phyloP scores from a whole-genome alignment of 257 asterid genomes.

The Cinchona pubescens region DNA sequence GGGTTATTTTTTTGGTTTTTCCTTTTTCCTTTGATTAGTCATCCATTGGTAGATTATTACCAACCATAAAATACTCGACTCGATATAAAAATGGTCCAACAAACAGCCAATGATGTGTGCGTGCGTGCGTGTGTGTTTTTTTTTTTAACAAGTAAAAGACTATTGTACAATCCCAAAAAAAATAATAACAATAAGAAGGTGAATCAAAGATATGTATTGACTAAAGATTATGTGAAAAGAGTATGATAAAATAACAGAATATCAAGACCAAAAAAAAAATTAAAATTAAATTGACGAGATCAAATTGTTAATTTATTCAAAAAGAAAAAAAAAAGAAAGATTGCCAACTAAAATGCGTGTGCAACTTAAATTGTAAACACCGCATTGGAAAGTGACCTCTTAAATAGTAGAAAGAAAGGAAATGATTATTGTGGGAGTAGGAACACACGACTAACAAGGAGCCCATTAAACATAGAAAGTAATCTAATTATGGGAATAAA shows the following conservation, averaged over 20 bases:
- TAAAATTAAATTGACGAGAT: neutral
- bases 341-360: constrained; percentile 13
- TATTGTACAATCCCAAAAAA: too few species aligned
- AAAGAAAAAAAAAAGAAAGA: neutral
- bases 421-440: neutral
- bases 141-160: neutral
- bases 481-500: constrained; percentile 4
- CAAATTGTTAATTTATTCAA: neutral
- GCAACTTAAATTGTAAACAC: neutral
- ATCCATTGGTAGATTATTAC: too few species aligned
- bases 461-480: constrained; percentile 3
- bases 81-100: neutral
- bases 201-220: neutral
- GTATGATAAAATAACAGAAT: neutral
- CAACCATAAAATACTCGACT: neutral
- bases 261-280: neutral
- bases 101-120: too few species aligned
- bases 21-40: neutral
- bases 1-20: neutral
- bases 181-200: neutral
- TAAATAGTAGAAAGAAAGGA: neutral
- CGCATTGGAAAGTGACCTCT: constrained; percentile 8
- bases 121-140: too few species aligned
- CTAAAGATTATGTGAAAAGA: neutral
- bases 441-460: neutral